phyloP scores from a whole-genome alignment of 1,284 basidiomycete genomes.

The Ustilago shanxiensis region DNA sequence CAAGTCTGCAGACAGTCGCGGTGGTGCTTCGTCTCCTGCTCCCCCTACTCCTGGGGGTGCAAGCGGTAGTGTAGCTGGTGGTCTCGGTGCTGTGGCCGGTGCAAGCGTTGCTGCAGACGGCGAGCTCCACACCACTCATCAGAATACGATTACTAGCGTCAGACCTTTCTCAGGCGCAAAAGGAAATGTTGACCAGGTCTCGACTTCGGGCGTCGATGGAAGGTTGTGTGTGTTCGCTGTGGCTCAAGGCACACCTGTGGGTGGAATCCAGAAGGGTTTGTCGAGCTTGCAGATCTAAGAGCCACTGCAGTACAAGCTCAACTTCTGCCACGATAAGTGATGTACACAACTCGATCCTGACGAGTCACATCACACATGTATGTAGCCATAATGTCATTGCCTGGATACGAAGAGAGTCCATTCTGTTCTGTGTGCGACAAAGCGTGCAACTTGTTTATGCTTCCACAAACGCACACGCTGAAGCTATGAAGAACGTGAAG shows the following conservation, averaged over 20 bases:
- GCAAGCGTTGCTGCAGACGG: constrained; percentile 79
- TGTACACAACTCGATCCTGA: no score
- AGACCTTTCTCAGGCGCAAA: constrained; percentile 70
- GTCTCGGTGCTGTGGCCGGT: constrained; percentile 73
- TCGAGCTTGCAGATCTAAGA: constrained; percentile 53
- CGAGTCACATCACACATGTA: background rate
- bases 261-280: constrained; percentile 58
- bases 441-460: no score
- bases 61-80: constrained; percentile 75
- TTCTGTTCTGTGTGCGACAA: background rate
- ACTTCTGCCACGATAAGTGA: background rate
- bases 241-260: constrained; percentile 70
- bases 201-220: constrained; percentile 95
- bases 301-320: background rate
- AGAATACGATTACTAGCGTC: constrained; percentile 93
- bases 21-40: constrained; percentile 72
- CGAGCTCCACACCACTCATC: constrained; percentile 81
- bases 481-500: background rate
- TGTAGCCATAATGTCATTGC: background rate
- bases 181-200: constrained; percentile 78
- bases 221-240: constrained; percentile 91
- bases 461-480: background rate
- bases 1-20: constrained; percentile 89
- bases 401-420: background rate
- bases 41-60: constrained; percentile 4